Evolutionary conservation across 2,329 filamentous ascomycete genomes (phyloP).

Genomic region (Talaromyces rugulosus): DNA sequence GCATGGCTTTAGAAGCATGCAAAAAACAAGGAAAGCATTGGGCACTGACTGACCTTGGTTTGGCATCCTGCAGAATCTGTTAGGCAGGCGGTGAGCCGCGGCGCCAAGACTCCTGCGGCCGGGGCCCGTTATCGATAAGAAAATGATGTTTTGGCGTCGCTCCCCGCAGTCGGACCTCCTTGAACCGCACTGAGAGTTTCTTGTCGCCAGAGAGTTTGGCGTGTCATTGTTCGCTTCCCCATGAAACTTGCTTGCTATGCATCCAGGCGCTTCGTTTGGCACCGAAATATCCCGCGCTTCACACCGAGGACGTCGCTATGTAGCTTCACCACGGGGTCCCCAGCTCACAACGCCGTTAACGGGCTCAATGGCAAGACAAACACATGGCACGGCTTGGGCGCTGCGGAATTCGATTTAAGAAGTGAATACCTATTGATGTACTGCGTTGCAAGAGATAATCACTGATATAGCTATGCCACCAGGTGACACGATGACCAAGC

Average conservation of each 20-base stretch:
- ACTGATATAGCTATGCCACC: background rate
- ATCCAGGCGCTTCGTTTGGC: background rate
- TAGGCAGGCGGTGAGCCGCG: background rate
- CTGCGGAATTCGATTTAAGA: constrained; percentile 55
- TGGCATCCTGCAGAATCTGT: background rate
- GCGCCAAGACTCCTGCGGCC: background rate
- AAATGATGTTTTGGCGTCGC: too few relatives aligned
- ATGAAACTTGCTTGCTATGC: background rate
- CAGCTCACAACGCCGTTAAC: constrained; percentile 16
- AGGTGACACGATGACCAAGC: constrained; percentile 70
- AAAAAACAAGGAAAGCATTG: background rate
- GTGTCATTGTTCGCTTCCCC: background rate
- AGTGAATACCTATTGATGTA: constrained; percentile 28
- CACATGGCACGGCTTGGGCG: constrained; percentile 43
- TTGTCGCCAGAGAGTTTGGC: background rate
- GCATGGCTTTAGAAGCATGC: background rate
- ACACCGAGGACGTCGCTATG: constrained; percentile 9
- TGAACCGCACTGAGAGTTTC: background rate
- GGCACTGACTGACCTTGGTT: background rate
- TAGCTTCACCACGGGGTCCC: constrained; percentile 18
- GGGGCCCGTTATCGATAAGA: background rate
- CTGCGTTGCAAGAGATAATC: background rate
- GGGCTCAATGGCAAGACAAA: constrained; percentile 20
- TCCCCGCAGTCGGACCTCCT: background rate
- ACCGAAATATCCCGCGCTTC: background rate